phyloP scores from a whole-genome alignment of 768 basidiomycete genomes.

The Lactifluus piperatus region DNA sequence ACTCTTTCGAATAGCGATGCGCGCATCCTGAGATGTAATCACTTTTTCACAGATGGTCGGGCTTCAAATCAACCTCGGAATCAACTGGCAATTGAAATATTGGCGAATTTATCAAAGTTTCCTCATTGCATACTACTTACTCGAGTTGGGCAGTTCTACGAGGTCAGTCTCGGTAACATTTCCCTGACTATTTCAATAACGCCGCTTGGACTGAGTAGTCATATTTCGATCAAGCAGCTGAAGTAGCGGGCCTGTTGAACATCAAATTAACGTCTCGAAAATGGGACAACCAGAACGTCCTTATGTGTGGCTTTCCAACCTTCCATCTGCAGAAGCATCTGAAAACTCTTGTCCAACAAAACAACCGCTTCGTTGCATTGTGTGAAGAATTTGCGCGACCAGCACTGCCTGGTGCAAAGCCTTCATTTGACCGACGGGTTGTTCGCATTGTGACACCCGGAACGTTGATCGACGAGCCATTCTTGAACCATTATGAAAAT shows the following conservation, averaged over 20 bases:
- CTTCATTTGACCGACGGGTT: conserved; percentile 70
- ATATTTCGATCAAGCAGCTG: conserved; percentile 84
- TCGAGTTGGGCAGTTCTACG: conserved; percentile 91
- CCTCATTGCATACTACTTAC: conserved; percentile 88
- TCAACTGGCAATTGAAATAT: conserved; percentile 60
- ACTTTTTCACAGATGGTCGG: neutral
- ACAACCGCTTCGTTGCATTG: conserved; percentile 81
- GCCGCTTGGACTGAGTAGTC: conserved; percentile 43
- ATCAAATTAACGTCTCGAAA: conserved; percentile 76
- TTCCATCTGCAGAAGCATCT: conserved; percentile 79
- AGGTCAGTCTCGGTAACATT: conserved; percentile 40
- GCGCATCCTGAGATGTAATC: neutral
- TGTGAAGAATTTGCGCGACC: conserved; percentile 81
- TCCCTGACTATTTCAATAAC: neutral
- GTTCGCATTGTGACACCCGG: conserved; percentile 87
- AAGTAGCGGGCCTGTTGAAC: conserved; percentile 65
- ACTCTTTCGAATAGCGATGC: neutral
- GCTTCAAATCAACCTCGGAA: conserved; percentile 25
- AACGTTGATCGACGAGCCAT: conserved; percentile 87
- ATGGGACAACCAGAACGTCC: conserved; percentile 60
- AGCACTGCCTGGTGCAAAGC: conserved; percentile 39
- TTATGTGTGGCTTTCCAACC: conserved; percentile 90
- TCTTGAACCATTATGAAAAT: conserved; percentile 78
- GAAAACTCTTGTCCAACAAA: conserved; percentile 74
- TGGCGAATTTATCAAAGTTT: conserved; percentile 61